Conservation (phyloP, 2,329 filamentous ascomycete species). For the Sporothrix dimorphospora region DNA sequence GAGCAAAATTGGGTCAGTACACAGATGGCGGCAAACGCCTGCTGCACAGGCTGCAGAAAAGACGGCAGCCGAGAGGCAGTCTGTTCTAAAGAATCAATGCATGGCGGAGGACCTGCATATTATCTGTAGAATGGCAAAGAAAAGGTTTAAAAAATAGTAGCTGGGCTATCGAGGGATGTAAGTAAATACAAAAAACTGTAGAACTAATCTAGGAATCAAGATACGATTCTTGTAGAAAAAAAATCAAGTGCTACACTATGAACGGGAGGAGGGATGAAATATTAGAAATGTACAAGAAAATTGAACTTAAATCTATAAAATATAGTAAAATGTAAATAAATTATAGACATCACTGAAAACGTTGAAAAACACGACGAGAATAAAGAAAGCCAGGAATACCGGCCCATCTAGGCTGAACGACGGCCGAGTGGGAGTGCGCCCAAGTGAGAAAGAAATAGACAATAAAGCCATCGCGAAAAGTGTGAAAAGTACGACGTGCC, state of each 20-base stretch:
- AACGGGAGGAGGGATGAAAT: too few species aligned
- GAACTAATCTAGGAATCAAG: background rate
- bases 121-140: background rate
- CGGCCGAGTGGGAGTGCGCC: background rate
- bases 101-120: background rate
- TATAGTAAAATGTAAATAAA: background rate
- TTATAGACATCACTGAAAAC: background rate
- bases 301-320: background rate
- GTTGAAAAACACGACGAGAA: background rate
- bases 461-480: background rate
- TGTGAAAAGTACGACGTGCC: background rate
- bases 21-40: too few species aligned
- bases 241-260: too few species aligned
- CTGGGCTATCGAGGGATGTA: too few species aligned
- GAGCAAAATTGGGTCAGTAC: too few species aligned
- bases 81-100: too few species aligned
- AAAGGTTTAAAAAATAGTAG: too few species aligned
- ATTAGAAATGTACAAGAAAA: background rate
- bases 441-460: background rate
- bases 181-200: background rate
- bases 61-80: background rate
- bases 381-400: background rate
- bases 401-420: conserved; percentile 11
- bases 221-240: too few species aligned
- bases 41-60: too few species aligned